A percentile compares a stretch with the other conserved stretches of the same genome.
phyloP scores from a whole-genome alignment of 2,329 filamentous ascomycete species.

The Sporothrix humicola region DNA sequence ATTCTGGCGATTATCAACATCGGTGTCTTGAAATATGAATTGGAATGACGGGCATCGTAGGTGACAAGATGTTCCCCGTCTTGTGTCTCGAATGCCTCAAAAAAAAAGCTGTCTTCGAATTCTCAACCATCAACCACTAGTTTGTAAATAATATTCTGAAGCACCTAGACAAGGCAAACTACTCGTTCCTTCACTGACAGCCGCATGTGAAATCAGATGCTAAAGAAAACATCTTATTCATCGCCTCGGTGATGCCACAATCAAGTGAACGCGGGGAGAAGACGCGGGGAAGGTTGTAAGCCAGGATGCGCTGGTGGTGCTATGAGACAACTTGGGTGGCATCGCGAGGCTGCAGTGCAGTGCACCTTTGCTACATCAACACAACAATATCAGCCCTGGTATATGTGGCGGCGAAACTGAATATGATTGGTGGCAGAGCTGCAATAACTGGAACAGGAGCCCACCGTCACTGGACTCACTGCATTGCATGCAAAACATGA shows the following conservation, averaged over 20 bases:
- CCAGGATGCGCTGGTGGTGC: neutral
- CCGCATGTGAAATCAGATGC: constrained; percentile 16
- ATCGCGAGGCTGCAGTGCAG: constrained; percentile 10
- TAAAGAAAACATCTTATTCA: neutral
- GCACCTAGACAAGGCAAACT: too few species aligned
- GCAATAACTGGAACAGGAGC: neutral
- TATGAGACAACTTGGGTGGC: constrained; percentile 8
- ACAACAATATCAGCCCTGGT: neutral
- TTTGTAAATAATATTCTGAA: too few species aligned
- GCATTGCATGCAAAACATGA: too few species aligned
- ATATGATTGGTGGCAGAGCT: neutral
- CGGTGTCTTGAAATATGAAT: neutral
- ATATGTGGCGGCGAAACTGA: neutral
- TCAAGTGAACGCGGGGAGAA: neutral
- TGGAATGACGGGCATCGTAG: constrained; percentile 11
- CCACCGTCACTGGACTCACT: too few species aligned
- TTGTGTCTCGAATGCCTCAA: neutral
- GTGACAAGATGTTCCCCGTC: neutral
- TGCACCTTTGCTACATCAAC: neutral
- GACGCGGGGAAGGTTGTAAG: neutral
- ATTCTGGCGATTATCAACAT: neutral
- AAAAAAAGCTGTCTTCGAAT: too few species aligned
- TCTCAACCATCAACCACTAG: too few species aligned
- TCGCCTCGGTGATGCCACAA: neutral
- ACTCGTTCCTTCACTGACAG: too few species aligned